A percentile compares a stretch with the other conserved stretches of the same genome.
Evolutionary conservation across 2,329 filamentous ascomycete genomes (phyloP).

Genomic region (Colletotrichum tabaci): DNA sequence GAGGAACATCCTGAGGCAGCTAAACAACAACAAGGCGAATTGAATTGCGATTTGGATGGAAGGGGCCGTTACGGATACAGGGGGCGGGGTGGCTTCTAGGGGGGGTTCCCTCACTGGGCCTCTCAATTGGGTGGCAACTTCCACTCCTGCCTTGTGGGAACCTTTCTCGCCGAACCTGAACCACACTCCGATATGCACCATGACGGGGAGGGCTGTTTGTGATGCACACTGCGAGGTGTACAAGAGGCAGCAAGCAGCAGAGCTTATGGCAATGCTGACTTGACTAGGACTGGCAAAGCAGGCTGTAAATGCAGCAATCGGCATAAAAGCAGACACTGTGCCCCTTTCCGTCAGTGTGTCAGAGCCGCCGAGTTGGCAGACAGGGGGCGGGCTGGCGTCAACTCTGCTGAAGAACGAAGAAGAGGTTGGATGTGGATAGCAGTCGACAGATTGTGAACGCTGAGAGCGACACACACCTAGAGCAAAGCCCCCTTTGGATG

Average conservation of each 20-base stretch:
- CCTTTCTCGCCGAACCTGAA: constrained; percentile 28
- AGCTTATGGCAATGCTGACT: constrained; percentile 8
- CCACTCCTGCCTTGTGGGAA: constrained; percentile 38
- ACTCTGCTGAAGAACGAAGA: not conserved
- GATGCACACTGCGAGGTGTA: not conserved
- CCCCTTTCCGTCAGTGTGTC: constrained; percentile 1
- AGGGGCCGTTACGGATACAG: constrained; percentile 42
- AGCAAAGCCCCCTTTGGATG: constrained; percentile 25
- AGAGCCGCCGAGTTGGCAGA: constrained; percentile 4
- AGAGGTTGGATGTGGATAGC: not conserved
- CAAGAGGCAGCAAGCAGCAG: not conserved
- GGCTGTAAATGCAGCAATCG: not conserved
- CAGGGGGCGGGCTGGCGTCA: not conserved
- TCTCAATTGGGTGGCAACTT: constrained; percentile 41
- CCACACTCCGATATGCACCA: constrained; percentile 29
- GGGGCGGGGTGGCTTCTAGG: constrained; percentile 37
- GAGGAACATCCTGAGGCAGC: constrained; percentile 37
- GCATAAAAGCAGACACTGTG: not conserved
- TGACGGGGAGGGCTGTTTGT: constrained; percentile 28
- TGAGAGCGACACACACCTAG: constrained; percentile 16
- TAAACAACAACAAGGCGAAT: constrained; percentile 37
- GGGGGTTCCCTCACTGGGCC: constrained; percentile 29
- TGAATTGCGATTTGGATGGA: constrained; percentile 35
- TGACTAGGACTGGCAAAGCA: not conserved
- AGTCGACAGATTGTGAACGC: constrained; percentile 1